Evolutionary conservation across 2,329 filamentous ascomycete genomes (phyloP).

Genomic region (Sclerotiophoma versabilis): DNA sequence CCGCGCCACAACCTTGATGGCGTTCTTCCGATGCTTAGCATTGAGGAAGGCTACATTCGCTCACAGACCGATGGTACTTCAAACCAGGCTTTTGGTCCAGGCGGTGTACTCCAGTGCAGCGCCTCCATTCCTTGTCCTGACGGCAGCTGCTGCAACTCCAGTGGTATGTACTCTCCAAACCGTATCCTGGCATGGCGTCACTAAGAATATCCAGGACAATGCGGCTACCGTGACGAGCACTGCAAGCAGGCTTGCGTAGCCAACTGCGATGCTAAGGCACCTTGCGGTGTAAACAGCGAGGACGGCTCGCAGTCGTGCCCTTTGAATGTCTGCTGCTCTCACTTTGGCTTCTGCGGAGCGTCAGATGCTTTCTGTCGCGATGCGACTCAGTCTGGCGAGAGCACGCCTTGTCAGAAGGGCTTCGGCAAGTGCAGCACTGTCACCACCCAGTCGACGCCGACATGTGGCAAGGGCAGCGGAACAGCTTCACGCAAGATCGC

Average conservation of each 20-base stretch:
- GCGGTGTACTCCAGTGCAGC: constrained; percentile 11
- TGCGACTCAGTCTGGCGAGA: not conserved
- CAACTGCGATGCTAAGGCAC: constrained; percentile 50
- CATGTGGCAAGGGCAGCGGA: constrained; percentile 24
- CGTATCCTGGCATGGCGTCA: not conserved
- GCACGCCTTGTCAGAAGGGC: constrained; percentile 12
- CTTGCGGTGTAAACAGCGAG: constrained; percentile 44
- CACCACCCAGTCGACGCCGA: not conserved
- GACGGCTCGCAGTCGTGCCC: constrained; percentile 13
- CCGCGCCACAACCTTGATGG: constrained; percentile 14
- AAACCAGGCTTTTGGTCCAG: not conserved
- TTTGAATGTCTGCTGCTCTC: constrained; percentile 33
- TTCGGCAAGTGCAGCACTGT: constrained; percentile 17
- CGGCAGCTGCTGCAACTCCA: constrained; percentile 19
- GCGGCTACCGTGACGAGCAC: constrained; percentile 23
- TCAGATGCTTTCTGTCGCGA: constrained; percentile 35
- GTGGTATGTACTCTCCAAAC: constrained; percentile 3
- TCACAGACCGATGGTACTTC: constrained; percentile 7
- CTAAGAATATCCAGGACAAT: constrained; percentile 8
- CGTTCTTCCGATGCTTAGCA: constrained; percentile 11
- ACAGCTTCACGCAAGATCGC: constrained; percentile 24
- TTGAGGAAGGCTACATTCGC: constrained; percentile 22
- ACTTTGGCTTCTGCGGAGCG: constrained; percentile 50
- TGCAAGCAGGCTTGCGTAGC: constrained; percentile 29
- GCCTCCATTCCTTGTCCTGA: constrained; percentile 15